Percentiles rank a stretch among this genome's conserved stretches.
Conservation (phyloP, 2,329 filamentous ascomycete genomes). For the Penicillium janthinellum region DNA sequence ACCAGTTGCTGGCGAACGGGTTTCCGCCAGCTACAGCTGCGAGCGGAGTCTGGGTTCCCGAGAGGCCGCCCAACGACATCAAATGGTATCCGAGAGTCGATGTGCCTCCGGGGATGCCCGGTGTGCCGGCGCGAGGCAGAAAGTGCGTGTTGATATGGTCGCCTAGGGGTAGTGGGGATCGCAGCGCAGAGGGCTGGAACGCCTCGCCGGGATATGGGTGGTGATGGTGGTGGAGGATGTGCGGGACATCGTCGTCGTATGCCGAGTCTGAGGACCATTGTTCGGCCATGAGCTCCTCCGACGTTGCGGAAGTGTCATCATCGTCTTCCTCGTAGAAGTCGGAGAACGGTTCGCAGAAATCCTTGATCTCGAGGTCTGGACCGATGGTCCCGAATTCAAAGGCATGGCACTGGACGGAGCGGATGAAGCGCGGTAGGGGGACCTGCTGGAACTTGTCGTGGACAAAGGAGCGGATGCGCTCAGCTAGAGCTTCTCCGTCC, state of each 20-base stretch:
- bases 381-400: constrained; percentile 87
- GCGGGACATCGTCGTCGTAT: constrained; percentile 35
- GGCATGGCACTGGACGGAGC: constrained; percentile 88
- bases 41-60: constrained; percentile 52
- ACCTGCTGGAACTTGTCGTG: constrained; percentile 95
- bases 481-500: constrained; percentile 81
- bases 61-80: constrained; percentile 51
- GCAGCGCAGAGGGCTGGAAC: constrained; percentile 35
- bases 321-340: constrained; percentile 89
- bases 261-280: constrained; percentile 30
- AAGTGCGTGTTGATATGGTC: constrained; percentile 46
- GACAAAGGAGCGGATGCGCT: constrained; percentile 87
- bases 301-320: constrained; percentile 48
- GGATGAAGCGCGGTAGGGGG: constrained; percentile 90
- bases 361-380: constrained; percentile 88
- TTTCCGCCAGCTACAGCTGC: constrained; percentile 49
- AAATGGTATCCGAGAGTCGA: constrained; percentile 54
- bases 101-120: constrained; percentile 52
- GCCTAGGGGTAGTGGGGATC: constrained; percentile 38
- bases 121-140: constrained; percentile 49
- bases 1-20: constrained; percentile 43
- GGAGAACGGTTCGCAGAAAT: constrained; percentile 90
- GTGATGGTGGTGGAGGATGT: constrained; percentile 24
- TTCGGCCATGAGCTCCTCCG: constrained; percentile 35
- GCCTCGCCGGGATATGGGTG: constrained; percentile 35